Conservation (phyloP, 495 filamentous ascomycete genomes). For the Lasiosphaeria miniovina region DNA sequence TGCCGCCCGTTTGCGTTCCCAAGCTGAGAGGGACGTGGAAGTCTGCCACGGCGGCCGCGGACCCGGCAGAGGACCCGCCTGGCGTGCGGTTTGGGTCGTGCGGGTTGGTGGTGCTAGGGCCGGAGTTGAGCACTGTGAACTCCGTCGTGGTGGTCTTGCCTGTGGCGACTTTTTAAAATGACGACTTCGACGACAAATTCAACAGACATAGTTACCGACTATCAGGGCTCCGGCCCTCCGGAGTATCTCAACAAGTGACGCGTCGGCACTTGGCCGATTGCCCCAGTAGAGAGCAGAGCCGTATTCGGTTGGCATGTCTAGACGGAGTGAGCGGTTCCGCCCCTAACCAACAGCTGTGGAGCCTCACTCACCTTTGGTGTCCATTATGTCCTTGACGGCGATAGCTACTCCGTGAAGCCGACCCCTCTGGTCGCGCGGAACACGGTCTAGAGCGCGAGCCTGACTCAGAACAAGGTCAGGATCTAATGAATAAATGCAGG, state of each 20-base stretch:
- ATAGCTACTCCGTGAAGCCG: conserved; percentile 54
- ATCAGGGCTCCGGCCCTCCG: conserved; percentile 49
- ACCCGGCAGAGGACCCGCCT: conserved; percentile 53
- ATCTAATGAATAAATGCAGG: neutral
- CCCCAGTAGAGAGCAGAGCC: conserved; percentile 48
- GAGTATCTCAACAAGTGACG: conserved; percentile 40
- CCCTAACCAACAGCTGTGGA: too few relatives aligned
- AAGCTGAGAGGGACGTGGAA: conserved; percentile 47
- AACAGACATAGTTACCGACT: conserved; percentile 25
- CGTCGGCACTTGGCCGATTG: conserved; percentile 38
- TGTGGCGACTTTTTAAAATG: neutral
- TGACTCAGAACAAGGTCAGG: conserved; percentile 16
- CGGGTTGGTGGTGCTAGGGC: conserved; percentile 42
- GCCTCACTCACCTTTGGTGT: conserved; percentile 40
- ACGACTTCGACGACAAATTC: neutral
- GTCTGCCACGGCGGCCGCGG: conserved; percentile 51
- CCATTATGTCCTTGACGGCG: conserved; percentile 57
- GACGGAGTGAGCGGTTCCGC: too few relatives aligned
- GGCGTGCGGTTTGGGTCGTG: conserved; percentile 48
- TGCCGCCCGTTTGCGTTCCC: conserved; percentile 53
- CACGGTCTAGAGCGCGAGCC: conserved; percentile 48
- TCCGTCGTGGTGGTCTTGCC: conserved; percentile 52
- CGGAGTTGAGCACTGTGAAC: conserved; percentile 43
- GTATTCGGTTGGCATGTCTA: conserved; percentile 51
- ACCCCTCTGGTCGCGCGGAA: conserved; percentile 45